Percentiles rank a stretch among this genome's conserved stretches.
phyloP scores from a whole-genome alignment of 108 stramenopile genomes.

The Cyclotella sp. region DNA sequence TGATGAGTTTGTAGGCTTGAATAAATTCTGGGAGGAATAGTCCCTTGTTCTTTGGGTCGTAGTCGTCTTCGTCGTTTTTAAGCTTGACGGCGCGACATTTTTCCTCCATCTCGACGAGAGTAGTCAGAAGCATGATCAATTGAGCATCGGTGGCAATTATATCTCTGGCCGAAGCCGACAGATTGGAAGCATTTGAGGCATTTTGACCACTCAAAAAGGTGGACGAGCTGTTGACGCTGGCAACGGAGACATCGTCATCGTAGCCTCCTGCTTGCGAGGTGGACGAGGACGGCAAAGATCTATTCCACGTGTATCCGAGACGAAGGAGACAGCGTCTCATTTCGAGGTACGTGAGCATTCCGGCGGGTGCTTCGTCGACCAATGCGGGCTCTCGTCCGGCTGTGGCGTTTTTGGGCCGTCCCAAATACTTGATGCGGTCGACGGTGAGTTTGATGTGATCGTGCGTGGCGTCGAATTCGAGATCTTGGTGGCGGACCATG shows the following conservation, averaged over 20 bases:
- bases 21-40: slow-evolving; percentile 43
- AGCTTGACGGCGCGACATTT: slow-evolving; percentile 13
- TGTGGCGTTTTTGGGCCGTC: slow-evolving; percentile 8
- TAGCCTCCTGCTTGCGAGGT: slow-evolving; percentile 13
- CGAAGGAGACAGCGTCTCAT: slow-evolving; percentile 49
- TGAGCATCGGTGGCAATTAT: slow-evolving; percentile 52
- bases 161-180: slow-evolving; percentile 18
- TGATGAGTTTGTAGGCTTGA: slow-evolving; percentile 48
- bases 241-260: slow-evolving; percentile 43
- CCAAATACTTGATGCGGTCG: slow-evolving; percentile 30
- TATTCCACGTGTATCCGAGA: slow-evolving; percentile 52
- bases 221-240: slow-evolving; percentile 28
- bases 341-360: slow-evolving; percentile 47
- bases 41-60: slow-evolving; percentile 24
- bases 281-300: slow-evolving; percentile 17
- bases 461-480: slow-evolving; percentile 45
- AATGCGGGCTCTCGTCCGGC: slow-evolving; percentile 1
- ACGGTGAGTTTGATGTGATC: slow-evolving; percentile 38
- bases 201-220: slow-evolving; percentile 30
- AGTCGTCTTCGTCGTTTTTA: slow-evolving; percentile 7
- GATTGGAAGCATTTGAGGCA: not conserved
- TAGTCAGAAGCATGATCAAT: slow-evolving; percentile 48
- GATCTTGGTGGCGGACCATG: slow-evolving; percentile 51
- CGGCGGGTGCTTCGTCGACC: slow-evolving; percentile 15
- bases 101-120: slow-evolving; percentile 50